Base-by-base conservation (phyloP, 371 early-diverging fungal genomes). In the Sanchytrium tribonematis region DNA sequence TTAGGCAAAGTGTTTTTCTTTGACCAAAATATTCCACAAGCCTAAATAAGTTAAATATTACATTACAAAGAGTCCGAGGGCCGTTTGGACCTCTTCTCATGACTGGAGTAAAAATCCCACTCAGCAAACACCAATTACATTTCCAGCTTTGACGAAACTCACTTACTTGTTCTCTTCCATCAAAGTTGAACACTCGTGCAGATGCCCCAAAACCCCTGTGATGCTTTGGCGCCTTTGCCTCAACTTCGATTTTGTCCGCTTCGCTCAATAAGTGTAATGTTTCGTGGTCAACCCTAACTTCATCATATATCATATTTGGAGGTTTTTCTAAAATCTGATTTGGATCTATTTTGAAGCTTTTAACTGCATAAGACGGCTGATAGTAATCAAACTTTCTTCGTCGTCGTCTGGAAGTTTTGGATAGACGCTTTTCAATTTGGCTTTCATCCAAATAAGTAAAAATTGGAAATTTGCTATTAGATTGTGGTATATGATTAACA, bases 11-110 rank as follows among this genome's bases (percentile, higher is more conserved):
- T 30, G 27, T 71, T 68, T 29, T 72, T 31, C 32, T 75, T 75
- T 1, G 28, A 16, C 66, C 67, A 75, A 68, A 68, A 75, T 12
- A 75, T 75, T n/a, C 75, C 75, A 66, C 75, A 75, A 22, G 75
- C 70, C 48, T 48, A 48, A 48, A 48, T 48, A 48, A 48, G 48
- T 48, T 12, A 48, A 48, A 5, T 48, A 48, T 5, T 48, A 48
- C 48, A 68, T 75, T 75, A 66, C 75, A 75, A 1, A 75, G 66
- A 1, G 75, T 73, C n/a, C 70, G 67, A 27, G 70, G 1, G 5
- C 75, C 75, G 29, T 67, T 31, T 1, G 75, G 75, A 30, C 75
- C 75, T 66, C 67, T 72, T 0, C 75, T 71, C 1, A 75, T 32
- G 17, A 74, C 74, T 1, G 75, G 75, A 27, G 75, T 75, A 29